These are phyloP conservation scores for Lophiostoma macrostomum DNA, from an alignment of 495 filamentous ascomycete species.

Conservation along the genomic window DNA sequence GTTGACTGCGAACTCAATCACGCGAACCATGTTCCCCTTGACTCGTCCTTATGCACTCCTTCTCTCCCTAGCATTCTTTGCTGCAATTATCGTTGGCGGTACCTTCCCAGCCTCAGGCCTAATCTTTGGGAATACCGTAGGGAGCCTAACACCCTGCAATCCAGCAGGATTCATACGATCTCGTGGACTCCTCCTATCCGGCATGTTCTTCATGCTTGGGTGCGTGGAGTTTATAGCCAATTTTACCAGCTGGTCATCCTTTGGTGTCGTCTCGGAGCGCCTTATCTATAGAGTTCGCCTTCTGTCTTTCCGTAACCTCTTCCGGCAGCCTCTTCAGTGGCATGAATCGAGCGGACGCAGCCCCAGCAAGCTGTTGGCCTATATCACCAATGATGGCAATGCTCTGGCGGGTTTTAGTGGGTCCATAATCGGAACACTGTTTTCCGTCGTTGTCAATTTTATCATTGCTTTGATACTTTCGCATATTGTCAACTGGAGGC, in stretches of 20 bases:
- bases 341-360: constrained; percentile 83
- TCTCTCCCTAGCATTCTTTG: constrained; percentile 18
- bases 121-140: constrained; percentile 28
- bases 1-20: neutral
- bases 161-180: constrained; percentile 6
- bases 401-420: constrained; percentile 80
- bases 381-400: constrained; percentile 76
- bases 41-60: constrained; percentile 16
- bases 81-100: constrained; percentile 19
- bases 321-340: constrained; percentile 85
- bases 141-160: constrained; percentile 17
- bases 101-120: constrained; percentile 13
- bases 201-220: constrained; percentile 92
- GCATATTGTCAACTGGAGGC: constrained; percentile 78
- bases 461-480: constrained; percentile 64
- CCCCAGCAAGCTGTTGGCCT: constrained; percentile 76
- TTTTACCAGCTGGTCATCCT: constrained; percentile 64
- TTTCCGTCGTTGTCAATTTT: constrained; percentile 74
- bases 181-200: constrained; percentile 60
- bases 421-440: constrained; percentile 76
- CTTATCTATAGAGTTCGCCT: constrained; percentile 79
- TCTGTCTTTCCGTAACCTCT: constrained; percentile 74
- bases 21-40: constrained; percentile 10
- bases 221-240: constrained; percentile 72
- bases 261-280: constrained; percentile 79